Evolutionary conservation across 345 rosid species (phyloP), one percentile per base, ranked within the genome.

Genomic region (Gynandropsis gynandra): DNA sequence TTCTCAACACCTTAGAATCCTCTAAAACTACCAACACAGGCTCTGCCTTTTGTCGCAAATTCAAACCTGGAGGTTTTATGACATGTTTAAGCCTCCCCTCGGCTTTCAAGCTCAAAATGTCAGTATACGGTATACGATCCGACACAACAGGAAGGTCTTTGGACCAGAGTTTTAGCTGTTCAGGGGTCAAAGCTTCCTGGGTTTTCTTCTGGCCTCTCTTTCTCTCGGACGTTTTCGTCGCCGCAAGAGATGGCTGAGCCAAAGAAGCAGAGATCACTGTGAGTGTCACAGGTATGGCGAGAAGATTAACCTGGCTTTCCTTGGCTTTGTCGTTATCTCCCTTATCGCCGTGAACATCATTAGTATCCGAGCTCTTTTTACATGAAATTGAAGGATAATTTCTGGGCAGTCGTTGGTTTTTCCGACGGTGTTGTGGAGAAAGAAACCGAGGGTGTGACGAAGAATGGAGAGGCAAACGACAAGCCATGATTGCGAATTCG

Each of bases 21-120:
- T 80, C 95, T 52, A 89, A 65, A 55, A 89, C 97, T 4, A 85
- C 82, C 56, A 89, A 64, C 44, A 89, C 82, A 20, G 85, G 70
- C 58, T 85, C 89, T 6, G 72, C 64, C 39, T 56, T 71, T 47
- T 74, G 73, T 60, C 74, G 50, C 50, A 82, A 70, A 51, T 57
- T 50, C 10, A 63, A 74, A 53, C 71, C 59, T 11, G 87, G 68
- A 3, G 87, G 74, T 60, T 82, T 89, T 66, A 89, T 85, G 11
- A 89, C 66, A 65, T 82, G 97, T 53, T 80, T 89, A 10, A 89
- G 85, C 67, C 61, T 85, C 40, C 80, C 87, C 62, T 71, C 64
- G 54, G 64, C 56, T 42, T 70, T 85, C 38, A 80, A 71, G 62
- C 61, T 74, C 70, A 89, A 53, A 16, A 85, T 37, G 13, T 82